Conservation (phyloP, 495 filamentous ascomycete genomes). For the Niebla homalea region DNA sequence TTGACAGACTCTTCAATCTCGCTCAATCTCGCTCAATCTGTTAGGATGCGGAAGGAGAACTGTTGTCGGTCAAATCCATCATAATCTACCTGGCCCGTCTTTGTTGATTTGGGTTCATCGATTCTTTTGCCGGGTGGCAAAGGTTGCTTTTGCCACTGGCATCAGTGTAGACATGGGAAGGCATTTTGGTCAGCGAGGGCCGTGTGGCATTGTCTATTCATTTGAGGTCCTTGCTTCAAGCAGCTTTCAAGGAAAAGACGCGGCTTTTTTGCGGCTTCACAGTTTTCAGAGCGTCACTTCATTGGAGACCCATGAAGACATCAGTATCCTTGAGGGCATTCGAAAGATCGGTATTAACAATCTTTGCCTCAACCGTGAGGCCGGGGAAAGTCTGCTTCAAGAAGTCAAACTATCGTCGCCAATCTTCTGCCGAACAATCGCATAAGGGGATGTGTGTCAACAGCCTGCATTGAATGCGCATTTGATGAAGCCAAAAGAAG, state of each 20-base stretch:
- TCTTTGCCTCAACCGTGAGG: constrained; percentile 18
- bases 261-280: too few relatives aligned
- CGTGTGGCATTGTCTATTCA: too few relatives aligned
- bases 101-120: background rate
- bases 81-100: background rate
- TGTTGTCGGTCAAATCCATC: constrained; percentile 3
- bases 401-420: constrained; percentile 33
- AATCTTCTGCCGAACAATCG: constrained; percentile 34
- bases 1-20: constrained; percentile 25
- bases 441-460: constrained; percentile 28
- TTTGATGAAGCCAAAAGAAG: constrained; percentile 14
- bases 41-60: constrained; percentile 27
- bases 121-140: background rate
- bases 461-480: constrained; percentile 23
- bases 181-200: too few relatives aligned
- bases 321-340: too few relatives aligned
- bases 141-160: constrained; percentile 2
- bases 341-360: constrained; percentile 15
- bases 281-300: too few relatives aligned
- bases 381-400: constrained; percentile 25
- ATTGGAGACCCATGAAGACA: too few relatives aligned
- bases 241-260: too few relatives aligned
- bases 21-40: constrained; percentile 25
- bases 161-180: background rate
- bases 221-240: too few relatives aligned